Evolutionary conservation across 495 filamentous ascomycete species (phyloP).

Genomic region (Daldinia vernicosa): DNA sequence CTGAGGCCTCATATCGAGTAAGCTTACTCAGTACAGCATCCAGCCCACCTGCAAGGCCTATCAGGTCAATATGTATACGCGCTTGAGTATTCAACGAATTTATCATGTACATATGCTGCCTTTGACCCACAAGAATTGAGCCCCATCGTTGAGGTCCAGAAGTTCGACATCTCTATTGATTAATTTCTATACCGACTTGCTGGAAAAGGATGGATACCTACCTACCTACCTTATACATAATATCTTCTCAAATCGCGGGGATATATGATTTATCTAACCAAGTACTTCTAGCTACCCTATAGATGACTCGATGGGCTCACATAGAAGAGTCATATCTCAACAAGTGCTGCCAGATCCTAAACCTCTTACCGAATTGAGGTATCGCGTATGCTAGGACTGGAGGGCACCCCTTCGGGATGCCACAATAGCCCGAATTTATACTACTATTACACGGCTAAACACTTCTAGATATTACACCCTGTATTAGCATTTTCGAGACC

Average conservation of each 20-base stretch:
- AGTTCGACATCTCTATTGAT: conserved; percentile 2
- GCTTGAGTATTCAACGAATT: too few relatives aligned
- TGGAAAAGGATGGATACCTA: conserved; percentile 8
- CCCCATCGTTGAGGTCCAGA: conserved; percentile 8
- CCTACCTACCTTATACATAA: too few relatives aligned
- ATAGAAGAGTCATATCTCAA: not conserved
- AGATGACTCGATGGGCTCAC: not conserved
- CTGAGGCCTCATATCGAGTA: not conserved
- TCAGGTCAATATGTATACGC: too few relatives aligned
- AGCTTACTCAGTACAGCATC: not conserved
- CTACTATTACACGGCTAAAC: too few relatives aligned
- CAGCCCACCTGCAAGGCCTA: not conserved
- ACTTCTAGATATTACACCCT: too few relatives aligned
- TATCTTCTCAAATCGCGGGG: not conserved
- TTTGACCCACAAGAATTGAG: not conserved
- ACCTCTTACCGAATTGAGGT: not conserved
- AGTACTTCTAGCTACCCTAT: not conserved
- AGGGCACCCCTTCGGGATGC: too few relatives aligned
- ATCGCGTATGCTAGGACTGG: not conserved
- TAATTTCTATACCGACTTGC: conserved; percentile 12
- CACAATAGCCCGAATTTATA: too few relatives aligned
- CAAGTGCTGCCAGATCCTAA: not conserved
- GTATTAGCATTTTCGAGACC: too few relatives aligned
- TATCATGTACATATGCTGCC: too few relatives aligned
- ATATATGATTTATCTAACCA: not conserved